These are phyloP conservation scores for Mercurialis annua DNA, from an alignment of 345 rosid genomes.

Conservation along the genomic window DNA sequence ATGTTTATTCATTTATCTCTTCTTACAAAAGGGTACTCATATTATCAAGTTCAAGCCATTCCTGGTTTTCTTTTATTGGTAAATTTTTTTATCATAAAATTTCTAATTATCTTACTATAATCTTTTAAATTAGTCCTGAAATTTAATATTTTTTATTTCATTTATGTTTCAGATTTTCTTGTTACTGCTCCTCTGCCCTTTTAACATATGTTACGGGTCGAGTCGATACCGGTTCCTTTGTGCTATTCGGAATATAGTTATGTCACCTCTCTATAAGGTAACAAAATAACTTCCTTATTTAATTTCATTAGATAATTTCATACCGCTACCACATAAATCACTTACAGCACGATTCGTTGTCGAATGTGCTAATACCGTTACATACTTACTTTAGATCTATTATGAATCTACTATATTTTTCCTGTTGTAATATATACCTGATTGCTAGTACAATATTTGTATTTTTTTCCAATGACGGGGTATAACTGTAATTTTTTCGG, in stretches of 20 bases:
- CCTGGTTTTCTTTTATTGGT: conserved; percentile 83
- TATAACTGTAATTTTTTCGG: too few relatives aligned
- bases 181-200: conserved; percentile 65
- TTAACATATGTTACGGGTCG: conserved; percentile 67
- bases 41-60: conserved; percentile 75
- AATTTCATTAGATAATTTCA: background rate
- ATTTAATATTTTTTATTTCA: background rate
- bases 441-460: too few relatives aligned
- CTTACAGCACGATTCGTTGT: too few relatives aligned
- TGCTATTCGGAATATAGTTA: conserved; percentile 65
- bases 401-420: too few relatives aligned
- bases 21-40: conserved; percentile 67
- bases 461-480: too few relatives aligned
- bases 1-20: conserved; percentile 78
- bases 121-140: background rate
- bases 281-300: background rate
- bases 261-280: conserved; percentile 94
- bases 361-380: too few relatives aligned
- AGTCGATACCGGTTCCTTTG: conserved; percentile 70
- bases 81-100: conserved; percentile 16
- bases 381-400: too few relatives aligned
- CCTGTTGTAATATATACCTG: too few relatives aligned
- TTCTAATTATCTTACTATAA: background rate
- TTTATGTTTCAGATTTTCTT: conserved; percentile 49
- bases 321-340: background rate